Conservation (phyloP, 1,139 yeast genomes). For the Pichia sp. region DNA sequence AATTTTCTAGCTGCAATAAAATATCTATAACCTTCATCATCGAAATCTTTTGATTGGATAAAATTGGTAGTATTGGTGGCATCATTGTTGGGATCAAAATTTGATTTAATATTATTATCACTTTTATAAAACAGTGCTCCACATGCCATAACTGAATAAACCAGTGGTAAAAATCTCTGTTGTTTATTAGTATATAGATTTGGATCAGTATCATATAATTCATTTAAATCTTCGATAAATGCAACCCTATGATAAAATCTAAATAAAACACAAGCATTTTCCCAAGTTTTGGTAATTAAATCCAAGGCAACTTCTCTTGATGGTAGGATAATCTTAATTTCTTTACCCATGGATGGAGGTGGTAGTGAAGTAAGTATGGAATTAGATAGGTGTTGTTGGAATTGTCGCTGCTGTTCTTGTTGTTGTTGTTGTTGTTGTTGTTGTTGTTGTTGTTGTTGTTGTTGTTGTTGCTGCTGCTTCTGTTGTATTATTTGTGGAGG, state of each 20-base stretch:
- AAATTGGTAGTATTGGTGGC: slow-evolving; percentile 14
- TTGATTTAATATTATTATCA: slow-evolving; percentile 28
- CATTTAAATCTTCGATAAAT: slow-evolving; percentile 50
- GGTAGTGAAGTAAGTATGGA: neutral
- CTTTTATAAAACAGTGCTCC: slow-evolving; percentile 65
- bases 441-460: neutral
- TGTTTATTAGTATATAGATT: slow-evolving; percentile 65
- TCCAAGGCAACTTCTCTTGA: slow-evolving; percentile 66
- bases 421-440: neutral
- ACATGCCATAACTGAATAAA: slow-evolving; percentile 64
- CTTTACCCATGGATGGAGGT: slow-evolving; percentile 33
- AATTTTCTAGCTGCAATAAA: slow-evolving; percentile 76
- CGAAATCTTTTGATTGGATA: slow-evolving; percentile 39
- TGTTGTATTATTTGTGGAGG: slow-evolving; percentile 6
- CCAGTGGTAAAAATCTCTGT: slow-evolving; percentile 68
- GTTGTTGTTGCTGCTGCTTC: neutral
- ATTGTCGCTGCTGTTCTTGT: neutral
- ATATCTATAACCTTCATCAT: slow-evolving; percentile 77
- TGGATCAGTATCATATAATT: slow-evolving; percentile 62
- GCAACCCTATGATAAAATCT: slow-evolving; percentile 84
- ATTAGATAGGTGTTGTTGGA: neutral
- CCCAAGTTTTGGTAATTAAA: slow-evolving; percentile 74
- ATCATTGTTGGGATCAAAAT: slow-evolving; percentile 9
- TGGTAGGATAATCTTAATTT: slow-evolving; percentile 68
- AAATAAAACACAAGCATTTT: slow-evolving; percentile 76